Percentiles rank a stretch among this genome's conserved stretches.
Evolutionary conservation across 495 filamentous ascomycete genomes (phyloP).

Genomic region (Aspergillus kassunensis): DNA sequence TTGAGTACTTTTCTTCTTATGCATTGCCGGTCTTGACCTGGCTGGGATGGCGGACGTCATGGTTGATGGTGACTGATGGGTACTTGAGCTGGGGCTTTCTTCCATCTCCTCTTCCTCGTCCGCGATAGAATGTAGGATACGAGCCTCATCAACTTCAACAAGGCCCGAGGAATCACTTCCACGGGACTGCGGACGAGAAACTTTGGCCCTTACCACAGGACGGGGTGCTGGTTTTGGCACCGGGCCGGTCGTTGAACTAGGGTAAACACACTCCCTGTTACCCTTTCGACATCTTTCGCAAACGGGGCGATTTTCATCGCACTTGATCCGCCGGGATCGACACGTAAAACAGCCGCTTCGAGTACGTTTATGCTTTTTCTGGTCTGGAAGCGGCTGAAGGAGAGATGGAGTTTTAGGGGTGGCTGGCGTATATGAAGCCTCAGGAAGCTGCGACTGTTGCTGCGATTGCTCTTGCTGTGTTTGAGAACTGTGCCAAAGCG

Average conservation of each 20-base stretch:
- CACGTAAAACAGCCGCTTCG: slow-evolving; percentile 95
- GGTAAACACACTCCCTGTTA: slow-evolving; percentile 77
- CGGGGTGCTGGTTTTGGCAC: slow-evolving; percentile 34
- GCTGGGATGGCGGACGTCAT: slow-evolving; percentile 16
- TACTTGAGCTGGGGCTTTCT: slow-evolving; percentile 24
- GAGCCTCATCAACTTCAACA: slow-evolving; percentile 39
- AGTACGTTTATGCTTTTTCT: slow-evolving; percentile 90
- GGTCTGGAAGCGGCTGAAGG: slow-evolving; percentile 49
- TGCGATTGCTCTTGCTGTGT: slow-evolving; percentile 13
- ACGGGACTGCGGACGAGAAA: slow-evolving; percentile 40
- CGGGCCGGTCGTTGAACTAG: slow-evolving; percentile 50
- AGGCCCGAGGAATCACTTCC: slow-evolving; percentile 49
- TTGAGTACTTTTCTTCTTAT: slow-evolving; percentile 33
- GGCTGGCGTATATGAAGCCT: slow-evolving; percentile 22
- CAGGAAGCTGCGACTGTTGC: slow-evolving; percentile 11
- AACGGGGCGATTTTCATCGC: slow-evolving; percentile 78
- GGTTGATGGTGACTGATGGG: slow-evolving; percentile 24
- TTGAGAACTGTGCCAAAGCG: slow-evolving; percentile 41
- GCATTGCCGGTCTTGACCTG: slow-evolving; percentile 19
- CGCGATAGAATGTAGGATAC: slow-evolving; percentile 56
- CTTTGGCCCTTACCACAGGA: slow-evolving; percentile 41
- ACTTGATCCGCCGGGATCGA: slow-evolving; percentile 86
- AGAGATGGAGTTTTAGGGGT: slow-evolving; percentile 27
- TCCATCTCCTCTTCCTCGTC: slow-evolving; percentile 58
- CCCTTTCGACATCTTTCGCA: slow-evolving; percentile 90